phyloP scores from a whole-genome alignment of 2,329 filamentous ascomycete species.

The Scytalidium lignicola region DNA sequence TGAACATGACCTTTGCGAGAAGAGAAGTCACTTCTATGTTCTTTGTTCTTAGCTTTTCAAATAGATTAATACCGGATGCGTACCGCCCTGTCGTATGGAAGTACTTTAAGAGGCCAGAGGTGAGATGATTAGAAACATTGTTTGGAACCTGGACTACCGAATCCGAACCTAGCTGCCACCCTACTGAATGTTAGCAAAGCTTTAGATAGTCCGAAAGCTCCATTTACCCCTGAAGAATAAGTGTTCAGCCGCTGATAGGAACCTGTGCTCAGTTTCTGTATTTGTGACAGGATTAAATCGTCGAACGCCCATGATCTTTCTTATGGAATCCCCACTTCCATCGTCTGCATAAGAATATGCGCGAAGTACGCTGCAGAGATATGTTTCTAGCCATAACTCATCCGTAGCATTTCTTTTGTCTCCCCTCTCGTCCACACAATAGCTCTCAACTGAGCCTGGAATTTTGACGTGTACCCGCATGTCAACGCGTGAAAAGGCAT shows the following conservation, averaged over 20 bases:
- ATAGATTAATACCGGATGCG: slow-evolving; percentile 92
- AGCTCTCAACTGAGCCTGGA: slow-evolving; percentile 92
- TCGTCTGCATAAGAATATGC: slow-evolving; percentile 97
- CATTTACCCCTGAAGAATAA: slow-evolving; percentile 82
- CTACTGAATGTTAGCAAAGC: slow-evolving; percentile 37
- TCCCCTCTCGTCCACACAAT: slow-evolving; percentile 94
- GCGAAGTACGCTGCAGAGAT: slow-evolving; percentile 87
- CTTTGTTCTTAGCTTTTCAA: slow-evolving; percentile 86
- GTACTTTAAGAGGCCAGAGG: slow-evolving; percentile 88
- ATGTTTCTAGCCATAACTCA: slow-evolving; percentile 94
- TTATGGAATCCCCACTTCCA: slow-evolving; percentile 87
- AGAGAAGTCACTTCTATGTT: slow-evolving; percentile 94
- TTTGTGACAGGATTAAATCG: slow-evolving; percentile 97
- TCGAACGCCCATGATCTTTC: slow-evolving; percentile 94
- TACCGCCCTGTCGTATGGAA: slow-evolving; percentile 94
- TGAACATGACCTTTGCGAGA: slow-evolving; percentile 83
- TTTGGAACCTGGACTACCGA: slow-evolving; percentile 97
- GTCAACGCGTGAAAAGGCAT: slow-evolving; percentile 95
- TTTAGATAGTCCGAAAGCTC: not conserved
- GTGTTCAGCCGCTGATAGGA: slow-evolving; percentile 87
- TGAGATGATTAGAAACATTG: slow-evolving; percentile 91
- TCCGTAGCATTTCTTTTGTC: slow-evolving; percentile 92
- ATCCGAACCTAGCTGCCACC: slow-evolving; percentile 93
- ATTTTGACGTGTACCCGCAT: slow-evolving; percentile 99
- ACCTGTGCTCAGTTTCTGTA: slow-evolving; percentile 96